Evolutionary conservation across 2,329 filamentous ascomycete species (phyloP).

Genomic region (Zymoseptoria passerinii): DNA sequence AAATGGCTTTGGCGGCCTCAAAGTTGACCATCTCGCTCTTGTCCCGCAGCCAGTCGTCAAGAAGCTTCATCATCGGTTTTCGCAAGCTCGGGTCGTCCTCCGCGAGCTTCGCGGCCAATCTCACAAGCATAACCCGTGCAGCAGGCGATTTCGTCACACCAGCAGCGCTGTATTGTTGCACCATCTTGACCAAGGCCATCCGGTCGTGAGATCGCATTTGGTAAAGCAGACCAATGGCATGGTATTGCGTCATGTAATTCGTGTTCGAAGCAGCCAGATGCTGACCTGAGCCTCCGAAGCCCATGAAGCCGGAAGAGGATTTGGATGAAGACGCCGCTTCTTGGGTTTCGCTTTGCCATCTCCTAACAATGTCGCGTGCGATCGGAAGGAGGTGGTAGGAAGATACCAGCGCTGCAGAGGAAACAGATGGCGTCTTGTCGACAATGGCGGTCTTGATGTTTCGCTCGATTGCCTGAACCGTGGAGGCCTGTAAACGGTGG

Average conservation of each 20-base stretch:
- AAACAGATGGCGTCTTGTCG: constrained; percentile 96
- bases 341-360: constrained; percentile 98
- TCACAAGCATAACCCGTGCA: constrained; percentile 83
- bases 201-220: constrained; percentile 96
- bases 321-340: constrained; percentile 88
- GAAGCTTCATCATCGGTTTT: constrained; percentile 92
- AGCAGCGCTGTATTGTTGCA: constrained; percentile 92
- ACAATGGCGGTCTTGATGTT: constrained; percentile 99
- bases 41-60: constrained; percentile 93
- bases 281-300: constrained; percentile 75
- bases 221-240: constrained; percentile 93
- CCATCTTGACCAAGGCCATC: constrained; percentile 99
- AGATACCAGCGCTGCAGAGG: constrained; percentile 89
- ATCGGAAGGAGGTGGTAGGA: constrained; percentile 97
- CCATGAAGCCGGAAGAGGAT: constrained; percentile 82
- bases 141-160: constrained; percentile 93
- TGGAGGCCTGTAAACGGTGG: constrained; percentile 59
- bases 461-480: constrained; percentile 94
- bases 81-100: constrained; percentile 84
- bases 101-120: constrained; percentile 84
- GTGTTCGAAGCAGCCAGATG: constrained; percentile 66
- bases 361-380: constrained; percentile 84
- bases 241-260: constrained; percentile 97
- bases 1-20: constrained; percentile 96
- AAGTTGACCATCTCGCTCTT: constrained; percentile 99